phyloP scores from a whole-genome alignment of 225 moss, liverwort and hornwort species.

The Takakia lepidozioides region DNA sequence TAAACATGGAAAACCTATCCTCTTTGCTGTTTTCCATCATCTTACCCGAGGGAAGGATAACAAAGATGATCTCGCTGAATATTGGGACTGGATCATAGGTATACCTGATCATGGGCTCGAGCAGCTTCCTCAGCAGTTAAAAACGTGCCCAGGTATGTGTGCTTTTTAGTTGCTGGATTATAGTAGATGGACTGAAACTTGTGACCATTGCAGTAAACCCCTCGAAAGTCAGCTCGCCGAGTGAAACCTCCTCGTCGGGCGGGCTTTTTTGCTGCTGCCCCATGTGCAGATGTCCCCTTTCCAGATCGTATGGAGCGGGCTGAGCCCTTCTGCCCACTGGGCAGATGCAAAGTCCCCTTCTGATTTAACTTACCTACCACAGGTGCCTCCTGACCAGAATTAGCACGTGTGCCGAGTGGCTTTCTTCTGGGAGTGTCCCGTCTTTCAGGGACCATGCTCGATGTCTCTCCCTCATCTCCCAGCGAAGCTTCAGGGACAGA shows the following conservation, averaged over 20 bases:
- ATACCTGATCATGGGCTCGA: slow-evolving; percentile 64
- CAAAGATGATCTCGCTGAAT: too few species aligned
- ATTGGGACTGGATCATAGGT: too few species aligned
- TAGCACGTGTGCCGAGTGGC: too few species aligned
- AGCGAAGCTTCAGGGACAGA: slow-evolving; percentile 33
- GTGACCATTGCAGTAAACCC: slow-evolving; percentile 80
- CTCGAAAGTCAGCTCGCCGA: slow-evolving; percentile 63
- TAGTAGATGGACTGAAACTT: slow-evolving; percentile 86
- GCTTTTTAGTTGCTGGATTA: slow-evolving; percentile 73
- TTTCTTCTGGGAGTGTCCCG: too few species aligned
- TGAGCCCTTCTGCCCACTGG: slow-evolving; percentile 7
- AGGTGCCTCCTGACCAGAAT: too few species aligned
- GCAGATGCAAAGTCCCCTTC: too few species aligned
- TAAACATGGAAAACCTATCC: too few species aligned
- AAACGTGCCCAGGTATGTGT: slow-evolving; percentile 73
- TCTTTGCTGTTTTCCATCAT: too few species aligned
- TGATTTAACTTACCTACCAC: too few species aligned
- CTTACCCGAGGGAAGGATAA: too few species aligned
- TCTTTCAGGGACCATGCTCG: slow-evolving; percentile 7
- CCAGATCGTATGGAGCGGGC: slow-evolving; percentile 33
- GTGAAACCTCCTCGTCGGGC: slow-evolving; percentile 37
- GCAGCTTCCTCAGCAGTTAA: slow-evolving; percentile 78
- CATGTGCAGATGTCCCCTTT: slow-evolving; percentile 22
- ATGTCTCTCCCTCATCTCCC: slow-evolving; percentile 26
- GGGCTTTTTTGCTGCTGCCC: slow-evolving; percentile 18